Evolutionary conservation across 192 early-diverging fungal genomes (phyloP).

Genomic region (Coemansia sp.): DNA sequence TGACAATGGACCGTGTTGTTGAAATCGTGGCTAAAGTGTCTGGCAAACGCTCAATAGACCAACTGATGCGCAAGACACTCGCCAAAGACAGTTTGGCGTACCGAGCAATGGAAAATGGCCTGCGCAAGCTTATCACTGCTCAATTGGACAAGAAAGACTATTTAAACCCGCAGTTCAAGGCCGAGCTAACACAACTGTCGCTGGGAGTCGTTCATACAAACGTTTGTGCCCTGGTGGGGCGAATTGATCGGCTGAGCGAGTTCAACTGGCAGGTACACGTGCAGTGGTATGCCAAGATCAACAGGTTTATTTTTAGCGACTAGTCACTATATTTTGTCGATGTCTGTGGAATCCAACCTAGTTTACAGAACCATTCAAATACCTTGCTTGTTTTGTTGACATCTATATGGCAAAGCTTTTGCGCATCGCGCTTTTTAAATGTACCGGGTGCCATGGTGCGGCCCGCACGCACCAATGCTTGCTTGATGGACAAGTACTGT

Average conservation of each 20-base stretch:
- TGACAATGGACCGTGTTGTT: conserved; percentile 30
- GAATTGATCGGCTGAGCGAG: conserved; percentile 27
- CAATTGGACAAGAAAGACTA: conserved; percentile 17
- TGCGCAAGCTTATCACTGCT: conserved; percentile 27
- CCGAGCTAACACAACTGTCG: conserved; percentile 12
- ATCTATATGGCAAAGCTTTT: conserved; percentile 86
- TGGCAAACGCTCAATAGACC: neutral
- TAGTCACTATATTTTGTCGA: conserved; percentile 1
- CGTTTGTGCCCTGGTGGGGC: conserved; percentile 13
- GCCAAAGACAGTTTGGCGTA: conserved; percentile 33
- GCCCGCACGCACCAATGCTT: conserved; percentile 43
- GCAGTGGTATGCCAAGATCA: conserved; percentile 36
- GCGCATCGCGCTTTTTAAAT: conserved; percentile 81
- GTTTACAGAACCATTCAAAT: conserved; percentile 83
- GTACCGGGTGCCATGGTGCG: conserved; percentile 31
- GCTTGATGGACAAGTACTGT: conserved; percentile 49
- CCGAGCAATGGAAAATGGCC: conserved; percentile 17
- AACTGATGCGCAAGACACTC: conserved; percentile 33
- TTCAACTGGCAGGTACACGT: conserved; percentile 48
- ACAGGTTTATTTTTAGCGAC: neutral
- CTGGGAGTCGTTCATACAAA: conserved; percentile 19
- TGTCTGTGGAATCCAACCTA: conserved; percentile 74
- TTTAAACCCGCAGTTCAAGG: neutral
- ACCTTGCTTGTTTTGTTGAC: conserved; percentile 90
- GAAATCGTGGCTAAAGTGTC: neutral